Evolutionary conservation across 371 early-diverging fungal species (phyloP).

Genomic region (Saksenaea oblongispora): DNA sequence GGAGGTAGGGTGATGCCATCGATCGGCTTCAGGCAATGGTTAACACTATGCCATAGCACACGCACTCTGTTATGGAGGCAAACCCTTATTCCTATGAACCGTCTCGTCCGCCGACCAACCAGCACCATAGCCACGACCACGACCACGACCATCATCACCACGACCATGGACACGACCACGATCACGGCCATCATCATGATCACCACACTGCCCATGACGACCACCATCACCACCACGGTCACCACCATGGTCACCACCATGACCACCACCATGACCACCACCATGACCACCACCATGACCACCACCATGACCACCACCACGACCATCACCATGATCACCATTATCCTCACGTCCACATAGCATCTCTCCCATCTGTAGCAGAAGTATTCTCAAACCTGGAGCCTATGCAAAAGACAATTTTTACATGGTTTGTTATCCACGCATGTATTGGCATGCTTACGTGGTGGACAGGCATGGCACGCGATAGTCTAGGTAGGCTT

Average conservation of each 20-base stretch:
- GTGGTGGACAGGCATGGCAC: constrained; percentile 53
- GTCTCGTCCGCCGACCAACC: not conserved
- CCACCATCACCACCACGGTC: constrained; percentile 18
- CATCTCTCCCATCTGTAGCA: constrained; percentile 40
- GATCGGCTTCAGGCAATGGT: not conserved
- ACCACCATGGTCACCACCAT: constrained; percentile 26
- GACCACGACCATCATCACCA: constrained; percentile 24
- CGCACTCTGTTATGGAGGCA: not conserved
- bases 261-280: constrained; percentile 16
- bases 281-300: constrained; percentile 22
- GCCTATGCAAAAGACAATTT: constrained; percentile 62
- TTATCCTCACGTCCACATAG: constrained; percentile 20
- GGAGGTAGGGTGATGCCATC: not conserved
- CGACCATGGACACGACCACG: constrained; percentile 23
- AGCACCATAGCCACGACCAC: constrained; percentile 15
- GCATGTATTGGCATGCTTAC: constrained; percentile 43
- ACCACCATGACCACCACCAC: constrained; percentile 20
- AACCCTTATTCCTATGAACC: not conserved
- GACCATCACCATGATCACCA: constrained; percentile 29
- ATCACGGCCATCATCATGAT: constrained; percentile 25
- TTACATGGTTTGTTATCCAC: constrained; percentile 60
- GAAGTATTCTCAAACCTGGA: constrained; percentile 47
- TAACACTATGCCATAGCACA: constrained; percentile 2
- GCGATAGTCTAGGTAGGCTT: constrained; percentile 53
- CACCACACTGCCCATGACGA: no score